These are phyloP conservation scores for Nitzschia sp. DNA, from an alignment of 108 stramenopile species.

Conservation along the genomic window DNA sequence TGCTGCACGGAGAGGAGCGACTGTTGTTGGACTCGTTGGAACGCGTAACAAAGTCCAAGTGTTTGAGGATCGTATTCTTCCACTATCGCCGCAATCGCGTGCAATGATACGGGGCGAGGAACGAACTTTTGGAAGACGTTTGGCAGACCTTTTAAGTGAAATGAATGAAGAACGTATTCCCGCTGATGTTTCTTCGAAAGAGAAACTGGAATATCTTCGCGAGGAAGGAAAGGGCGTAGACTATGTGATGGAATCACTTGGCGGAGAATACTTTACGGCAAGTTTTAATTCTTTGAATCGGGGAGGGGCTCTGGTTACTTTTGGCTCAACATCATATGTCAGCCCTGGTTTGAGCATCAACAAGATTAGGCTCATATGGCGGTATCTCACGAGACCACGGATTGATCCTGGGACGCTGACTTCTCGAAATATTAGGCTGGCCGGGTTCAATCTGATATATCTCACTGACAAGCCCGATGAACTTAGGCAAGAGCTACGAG, in stretches of 20 bases:
- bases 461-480: conserved; percentile 23
- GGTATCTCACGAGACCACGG: conserved; percentile 21
- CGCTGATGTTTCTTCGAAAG: background rate
- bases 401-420: conserved; percentile 37
- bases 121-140: background rate
- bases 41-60: conserved; percentile 6
- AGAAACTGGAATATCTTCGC: background rate
- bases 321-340: conserved; percentile 32
- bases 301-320: conserved; percentile 29
- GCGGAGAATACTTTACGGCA: conserved; percentile 31
- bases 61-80: conserved; percentile 22
- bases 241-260: conserved; percentile 38
- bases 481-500: conserved; percentile 4
- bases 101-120: conserved; percentile 24
- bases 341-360: conserved; percentile 8
- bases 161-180: background rate
- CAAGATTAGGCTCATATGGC: conserved; percentile 11
- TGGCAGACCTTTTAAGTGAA: background rate
- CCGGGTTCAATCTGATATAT: conserved; percentile 41
- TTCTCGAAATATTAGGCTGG: conserved; percentile 24
- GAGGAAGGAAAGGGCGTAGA: conserved; percentile 20
- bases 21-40: conserved; percentile 31
- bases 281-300: conserved; percentile 22
- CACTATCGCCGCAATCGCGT: conserved; percentile 13
- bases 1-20: conserved; percentile 29